phyloP scores from a whole-genome alignment of 768 basidiomycete species.

The Strobilomyces dryophilus region DNA sequence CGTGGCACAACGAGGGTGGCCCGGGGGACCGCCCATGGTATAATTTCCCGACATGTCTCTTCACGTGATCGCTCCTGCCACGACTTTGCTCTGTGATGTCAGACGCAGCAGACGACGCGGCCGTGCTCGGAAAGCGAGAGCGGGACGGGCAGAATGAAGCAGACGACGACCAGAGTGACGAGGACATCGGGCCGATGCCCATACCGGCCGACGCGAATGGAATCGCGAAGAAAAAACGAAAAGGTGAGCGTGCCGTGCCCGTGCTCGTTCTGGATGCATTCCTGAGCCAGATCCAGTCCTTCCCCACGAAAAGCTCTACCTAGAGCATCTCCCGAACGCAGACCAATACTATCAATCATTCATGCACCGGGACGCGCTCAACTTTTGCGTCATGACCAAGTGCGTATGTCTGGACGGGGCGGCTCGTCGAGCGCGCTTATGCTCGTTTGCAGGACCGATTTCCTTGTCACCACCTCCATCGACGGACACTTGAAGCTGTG shows the following conservation, averaged over 20 bases:
- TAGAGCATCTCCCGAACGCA: conserved; percentile 87
- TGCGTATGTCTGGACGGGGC: conserved; percentile 32
- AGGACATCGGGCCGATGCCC: conserved; percentile 90
- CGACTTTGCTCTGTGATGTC: conserved; percentile 31
- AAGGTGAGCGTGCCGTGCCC: conserved; percentile 48
- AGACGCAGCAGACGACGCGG: conserved; percentile 44
- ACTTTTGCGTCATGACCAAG: conserved; percentile 88
- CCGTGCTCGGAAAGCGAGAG: conserved; percentile 62
- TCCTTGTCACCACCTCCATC: conserved; percentile 88
- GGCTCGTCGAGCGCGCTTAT: conserved; percentile 4
- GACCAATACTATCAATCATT: conserved; percentile 97
- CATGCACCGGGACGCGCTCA: conserved; percentile 94
- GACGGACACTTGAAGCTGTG: conserved; percentile 98
- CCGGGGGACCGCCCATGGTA: too few species aligned
- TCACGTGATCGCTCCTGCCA: not conserved
- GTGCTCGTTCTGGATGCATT: not conserved
- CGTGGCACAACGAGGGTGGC: too few species aligned
- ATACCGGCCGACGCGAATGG: conserved; percentile 41
- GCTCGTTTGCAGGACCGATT: conserved; percentile 67
- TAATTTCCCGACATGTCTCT: too few species aligned
- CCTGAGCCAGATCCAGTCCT: conserved; percentile 53
- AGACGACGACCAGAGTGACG: conserved; percentile 53
- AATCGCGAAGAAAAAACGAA: conserved; percentile 71
- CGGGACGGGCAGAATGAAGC: conserved; percentile 32
- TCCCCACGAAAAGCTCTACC: conserved; percentile 88